Evolutionary conservation across 768 basidiomycete genomes (phyloP), one percentile per base, ranked within the genome.

Genomic region (Epithele typhae): DNA sequence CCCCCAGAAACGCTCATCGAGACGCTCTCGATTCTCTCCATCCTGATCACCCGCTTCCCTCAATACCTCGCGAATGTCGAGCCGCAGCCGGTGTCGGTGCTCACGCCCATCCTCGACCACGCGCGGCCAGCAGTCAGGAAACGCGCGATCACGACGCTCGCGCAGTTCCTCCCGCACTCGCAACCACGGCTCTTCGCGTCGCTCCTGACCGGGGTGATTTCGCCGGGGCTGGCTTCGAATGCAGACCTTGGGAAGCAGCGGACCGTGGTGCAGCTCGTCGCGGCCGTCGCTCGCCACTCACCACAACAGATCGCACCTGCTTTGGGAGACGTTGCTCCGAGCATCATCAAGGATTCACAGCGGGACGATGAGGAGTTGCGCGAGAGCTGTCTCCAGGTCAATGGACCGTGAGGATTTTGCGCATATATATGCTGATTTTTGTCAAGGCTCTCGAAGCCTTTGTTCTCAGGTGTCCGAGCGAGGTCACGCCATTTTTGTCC

Each of bases 121-220:
- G 59, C 75, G 7, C 83, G 92, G 4, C 79, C 87, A 9, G 91
- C 92, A 0, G 89, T 98, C 43, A 82, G 94, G 41, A 98, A 98
- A 71, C 86, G 93, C 42, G 88, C 92, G 2, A 93, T 97, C 48
- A 72, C 82, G 30, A 90, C 92, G 0, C 64, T 92, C 34, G 87
- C 91, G 0, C 88, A 92, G 54, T 87, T 92, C 61, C 75, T 93
- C 32, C 87, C 84, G 14, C 79, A 81, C 35, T 84, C 85, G 8
- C 79, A 78, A 33, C 72, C 80, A 4, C 69, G 73, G 3, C 64
- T 87, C 9, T 87, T 89, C 60, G 62, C 72, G 1, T 66, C 75
- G n/a, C 67, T 92, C 24, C 67, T 92, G 37, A 68, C 72, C 41
- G 67, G 69, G 4, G 73, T 78, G 25, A 74, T 92, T 0, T 69